These are phyloP conservation scores for Colletotrichum karsti DNA, from an alignment of 2,329 filamentous ascomycete species.

Conservation along the genomic window DNA sequence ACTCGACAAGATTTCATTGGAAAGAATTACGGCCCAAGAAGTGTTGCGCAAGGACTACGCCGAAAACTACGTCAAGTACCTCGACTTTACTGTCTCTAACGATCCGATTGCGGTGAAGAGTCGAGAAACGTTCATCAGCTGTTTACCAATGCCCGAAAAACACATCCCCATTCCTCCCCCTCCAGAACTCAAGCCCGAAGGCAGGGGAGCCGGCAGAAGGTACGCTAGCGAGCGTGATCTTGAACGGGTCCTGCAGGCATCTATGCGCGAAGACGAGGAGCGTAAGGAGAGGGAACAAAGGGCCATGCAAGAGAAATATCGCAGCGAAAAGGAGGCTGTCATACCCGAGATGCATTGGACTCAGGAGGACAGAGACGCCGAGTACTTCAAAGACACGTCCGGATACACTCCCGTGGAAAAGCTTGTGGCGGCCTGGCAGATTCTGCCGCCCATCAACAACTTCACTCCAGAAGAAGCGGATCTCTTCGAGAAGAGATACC, in stretches of 20 bases:
- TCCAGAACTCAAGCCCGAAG: slow-evolving; percentile 66
- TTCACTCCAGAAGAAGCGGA: slow-evolving; percentile 77
- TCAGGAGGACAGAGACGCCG: slow-evolving; percentile 64
- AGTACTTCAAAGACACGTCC: slow-evolving; percentile 71
- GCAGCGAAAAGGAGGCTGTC: slow-evolving; percentile 79
- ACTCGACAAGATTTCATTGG: slow-evolving; percentile 50
- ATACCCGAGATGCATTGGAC: slow-evolving; percentile 77
- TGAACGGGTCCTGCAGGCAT: slow-evolving; percentile 76
- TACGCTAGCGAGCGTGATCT: slow-evolving; percentile 79
- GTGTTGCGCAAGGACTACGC: slow-evolving; percentile 51
- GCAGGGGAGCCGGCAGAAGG: slow-evolving; percentile 60
- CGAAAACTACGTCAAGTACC: slow-evolving; percentile 58
- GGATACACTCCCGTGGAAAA: slow-evolving; percentile 71
- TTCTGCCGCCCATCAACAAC: slow-evolving; percentile 77
- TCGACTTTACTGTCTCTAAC: slow-evolving; percentile 64
- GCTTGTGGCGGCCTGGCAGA: slow-evolving; percentile 75
- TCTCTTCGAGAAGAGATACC: slow-evolving; percentile 77
- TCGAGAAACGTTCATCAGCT: slow-evolving; percentile 56
- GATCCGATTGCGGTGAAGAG: slow-evolving; percentile 64
- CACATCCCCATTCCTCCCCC: slow-evolving; percentile 34
- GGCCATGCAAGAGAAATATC: slow-evolving; percentile 73
- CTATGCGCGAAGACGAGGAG: slow-evolving; percentile 75
- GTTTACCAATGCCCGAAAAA: slow-evolving; percentile 25
- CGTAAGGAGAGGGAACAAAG: slow-evolving; percentile 72
- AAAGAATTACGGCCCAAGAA: slow-evolving; percentile 47